Base-by-base conservation (phyloP, 345 rosid species). In the Pugionium cornutum region DNA sequence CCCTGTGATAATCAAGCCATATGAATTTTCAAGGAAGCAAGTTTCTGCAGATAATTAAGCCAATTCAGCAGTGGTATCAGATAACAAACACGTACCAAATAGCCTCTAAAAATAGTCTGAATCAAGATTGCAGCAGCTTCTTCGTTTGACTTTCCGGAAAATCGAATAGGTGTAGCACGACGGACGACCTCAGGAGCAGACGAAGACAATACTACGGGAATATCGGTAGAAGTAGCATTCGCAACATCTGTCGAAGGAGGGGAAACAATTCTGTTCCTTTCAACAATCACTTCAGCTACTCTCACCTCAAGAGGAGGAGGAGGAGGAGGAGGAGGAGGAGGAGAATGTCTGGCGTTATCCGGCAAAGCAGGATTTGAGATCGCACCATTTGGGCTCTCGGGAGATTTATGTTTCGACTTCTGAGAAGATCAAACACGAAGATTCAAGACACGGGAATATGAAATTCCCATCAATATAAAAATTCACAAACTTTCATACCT, bases 81-180 rank as follows among this genome's bases (percentile, higher is more conserved):
- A 66, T 18, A 47, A 34, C n/a, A 3, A 32, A 53, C 47, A 52
- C 78, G 37, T 77, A 86, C 99, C 97, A 84, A 52, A 58, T 88
- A 87, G 42, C 91, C 92, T 63, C 97, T 84, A 74, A 91, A 88
- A 25, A 92, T 77, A 35, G 90, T 85, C 79, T 94, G 99, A 78
- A 94, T 88, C 77, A 78, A 79, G 72, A 91, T 83, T 3, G 95
- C 97, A 18, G 95, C 91, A 0, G 54, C 88, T 82, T 91, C 92
- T 70, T 88, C 95, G 32, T 65, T 77, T 10, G 87, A 78, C 78
- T 87, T 84, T 28, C 95, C 95, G 3, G 74, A 73, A 77, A 75
- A 84, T 34, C 76, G 82, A 62, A 64, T 40, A 36, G 69, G 60
- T 7, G 30, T 69, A 35, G 66, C 52, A 29, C 52, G 39, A 48